Evolutionary conservation across 768 basidiomycete species (phyloP).

Genomic region (Rubroboletus pulcherrimus): DNA sequence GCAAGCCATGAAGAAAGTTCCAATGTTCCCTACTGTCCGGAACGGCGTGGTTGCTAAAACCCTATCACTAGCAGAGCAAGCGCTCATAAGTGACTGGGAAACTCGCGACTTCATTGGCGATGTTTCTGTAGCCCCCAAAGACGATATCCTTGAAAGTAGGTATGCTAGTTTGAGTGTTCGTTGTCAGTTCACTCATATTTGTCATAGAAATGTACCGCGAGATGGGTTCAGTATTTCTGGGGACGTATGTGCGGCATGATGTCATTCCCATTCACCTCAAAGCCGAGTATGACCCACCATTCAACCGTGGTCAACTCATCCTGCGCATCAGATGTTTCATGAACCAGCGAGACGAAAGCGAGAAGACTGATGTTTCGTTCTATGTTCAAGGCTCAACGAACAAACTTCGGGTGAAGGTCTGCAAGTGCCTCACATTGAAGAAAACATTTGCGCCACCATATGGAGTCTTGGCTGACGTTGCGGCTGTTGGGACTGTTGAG

Average conservation of each 20-base stretch:
- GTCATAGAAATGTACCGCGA: conserved; percentile 8
- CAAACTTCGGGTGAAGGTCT: not conserved
- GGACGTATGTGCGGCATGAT: conserved; percentile 3
- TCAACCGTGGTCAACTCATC: not conserved
- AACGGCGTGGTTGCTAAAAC: not conserved
- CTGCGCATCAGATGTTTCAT: conserved; percentile 4
- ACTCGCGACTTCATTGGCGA: not conserved
- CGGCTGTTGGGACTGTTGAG: not conserved
- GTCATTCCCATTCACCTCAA: not conserved
- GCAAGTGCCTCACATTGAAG: conserved; percentile 1
- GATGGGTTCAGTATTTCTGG: conserved; percentile 11
- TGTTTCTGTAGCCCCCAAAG: conserved; percentile 9
- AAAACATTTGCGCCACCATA: conserved; percentile 7
- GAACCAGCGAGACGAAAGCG: conserved; percentile 2
- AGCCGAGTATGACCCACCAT: not conserved
- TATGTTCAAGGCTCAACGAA: not conserved
- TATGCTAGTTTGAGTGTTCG: not conserved
- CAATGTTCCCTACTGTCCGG: conserved; percentile 8
- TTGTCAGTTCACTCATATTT: not conserved
- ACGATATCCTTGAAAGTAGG: conserved; percentile 7
- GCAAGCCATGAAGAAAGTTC: conserved; percentile 1
- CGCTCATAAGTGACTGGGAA: conserved; percentile 11
- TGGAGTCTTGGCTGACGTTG: not conserved
- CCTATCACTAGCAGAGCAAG: conserved; percentile 3
- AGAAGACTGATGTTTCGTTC: not conserved